phyloP scores from a whole-genome alignment of 768 basidiomycete species.

The Agaricus sinodeliciosus region DNA sequence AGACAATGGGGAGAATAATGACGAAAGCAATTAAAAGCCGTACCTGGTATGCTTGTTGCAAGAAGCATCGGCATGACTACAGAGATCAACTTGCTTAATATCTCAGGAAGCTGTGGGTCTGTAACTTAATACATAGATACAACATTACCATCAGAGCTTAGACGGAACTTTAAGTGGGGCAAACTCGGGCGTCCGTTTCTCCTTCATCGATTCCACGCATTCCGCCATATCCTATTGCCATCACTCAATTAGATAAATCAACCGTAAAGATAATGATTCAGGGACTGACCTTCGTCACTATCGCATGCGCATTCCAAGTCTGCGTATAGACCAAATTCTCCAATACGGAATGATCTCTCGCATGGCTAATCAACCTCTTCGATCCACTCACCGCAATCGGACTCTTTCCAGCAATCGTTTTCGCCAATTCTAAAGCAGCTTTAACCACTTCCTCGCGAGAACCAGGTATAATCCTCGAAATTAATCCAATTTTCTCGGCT shows the following conservation, averaged over 20 bases:
- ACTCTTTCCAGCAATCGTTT: constrained; percentile 63
- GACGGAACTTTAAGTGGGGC: constrained; percentile 17
- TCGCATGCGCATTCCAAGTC: constrained; percentile 36
- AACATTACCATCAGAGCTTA: neutral
- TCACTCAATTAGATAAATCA: neutral
- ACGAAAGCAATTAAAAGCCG: too few relatives aligned
- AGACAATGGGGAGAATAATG: too few relatives aligned
- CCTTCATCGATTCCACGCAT: constrained; percentile 24
- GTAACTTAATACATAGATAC: neutral
- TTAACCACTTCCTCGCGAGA: constrained; percentile 57
- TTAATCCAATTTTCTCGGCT: constrained; percentile 62
- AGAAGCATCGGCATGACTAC: too few relatives aligned
- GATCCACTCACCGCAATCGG: constrained; percentile 74
- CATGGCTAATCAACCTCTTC: constrained; percentile 73
- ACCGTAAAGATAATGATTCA: neutral
- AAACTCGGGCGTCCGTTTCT: constrained; percentile 26
- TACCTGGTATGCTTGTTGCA: too few relatives aligned
- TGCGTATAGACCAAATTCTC: constrained; percentile 40
- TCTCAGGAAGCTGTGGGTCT: too few relatives aligned
- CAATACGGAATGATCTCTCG: constrained; percentile 61
- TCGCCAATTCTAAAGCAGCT: constrained; percentile 62
- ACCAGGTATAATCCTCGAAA: constrained; percentile 67
- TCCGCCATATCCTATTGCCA: constrained; percentile 31
- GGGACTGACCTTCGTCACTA: constrained; percentile 30
- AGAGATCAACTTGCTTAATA: too few relatives aligned